Evolutionary conservation across 441 rosid species (phyloP).

Genomic region (Cnidoscolus chayamansa): DNA sequence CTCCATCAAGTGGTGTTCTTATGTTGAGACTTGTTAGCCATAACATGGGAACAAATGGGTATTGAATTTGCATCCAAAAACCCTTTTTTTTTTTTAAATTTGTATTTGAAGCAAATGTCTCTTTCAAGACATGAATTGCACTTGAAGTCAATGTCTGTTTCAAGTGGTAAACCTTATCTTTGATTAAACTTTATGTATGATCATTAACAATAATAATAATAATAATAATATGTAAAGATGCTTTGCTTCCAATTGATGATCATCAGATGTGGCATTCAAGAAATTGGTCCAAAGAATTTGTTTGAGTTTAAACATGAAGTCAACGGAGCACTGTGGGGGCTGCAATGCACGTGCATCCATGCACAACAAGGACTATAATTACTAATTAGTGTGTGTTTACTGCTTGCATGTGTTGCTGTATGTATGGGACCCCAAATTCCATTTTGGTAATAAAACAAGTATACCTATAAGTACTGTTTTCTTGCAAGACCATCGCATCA

Average conservation of each 20-base stretch:
- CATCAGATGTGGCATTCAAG: neutral
- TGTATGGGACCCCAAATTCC: slow-evolving; percentile 16
- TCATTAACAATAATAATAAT: slow-evolving; percentile 7
- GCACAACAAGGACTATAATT: slow-evolving; percentile 27
- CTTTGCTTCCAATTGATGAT: slow-evolving; percentile 24
- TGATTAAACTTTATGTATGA: slow-evolving; percentile 11
- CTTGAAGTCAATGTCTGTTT: slow-evolving; percentile 10
- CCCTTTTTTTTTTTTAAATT: slow-evolving; percentile 5
- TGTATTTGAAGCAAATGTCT: slow-evolving; percentile 20
- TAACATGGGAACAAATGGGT: too few relatives aligned
- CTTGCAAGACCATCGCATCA: slow-evolving; percentile 17
- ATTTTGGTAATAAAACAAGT: neutral
- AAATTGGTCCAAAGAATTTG: too few relatives aligned
- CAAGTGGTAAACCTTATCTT: slow-evolving; percentile 6
- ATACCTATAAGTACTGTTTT: neutral
- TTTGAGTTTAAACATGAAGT: slow-evolving; percentile 15
- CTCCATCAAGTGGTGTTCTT: neutral
- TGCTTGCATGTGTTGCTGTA: neutral
- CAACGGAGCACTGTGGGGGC: slow-evolving; percentile 28
- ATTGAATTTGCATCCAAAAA: neutral
- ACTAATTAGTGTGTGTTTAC: slow-evolving; percentile 1
- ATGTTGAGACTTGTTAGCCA: too few relatives aligned
- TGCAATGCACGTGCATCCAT: slow-evolving; percentile 45
- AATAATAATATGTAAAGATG: neutral
- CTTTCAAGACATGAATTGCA: slow-evolving; percentile 16